Base-by-base conservation (phyloP, 2,329 filamentous ascomycete genomes). In the Aspergillus floridensis region DNA sequence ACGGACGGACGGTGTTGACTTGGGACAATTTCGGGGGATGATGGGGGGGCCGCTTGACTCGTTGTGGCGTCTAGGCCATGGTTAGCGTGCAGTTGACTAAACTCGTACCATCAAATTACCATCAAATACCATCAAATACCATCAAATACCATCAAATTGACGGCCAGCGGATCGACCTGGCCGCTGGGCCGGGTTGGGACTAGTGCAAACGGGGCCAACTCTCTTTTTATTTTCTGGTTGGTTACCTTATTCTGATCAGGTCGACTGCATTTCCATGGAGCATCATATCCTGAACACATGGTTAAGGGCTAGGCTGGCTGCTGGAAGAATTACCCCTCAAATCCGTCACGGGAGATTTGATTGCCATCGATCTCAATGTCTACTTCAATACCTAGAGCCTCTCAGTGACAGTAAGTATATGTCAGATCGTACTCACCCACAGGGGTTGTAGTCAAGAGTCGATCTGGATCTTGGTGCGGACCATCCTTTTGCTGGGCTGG, bases 41-140 rank as follows among this genome's bases (percentile, higher is more conserved):
- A 5, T 16, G 38, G 38, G 16, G 38, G 14, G 38, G 38, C 6
- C 14, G 44, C 56, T 61, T 64, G 59, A 57, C 63, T 65, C 64
- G 57, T 64, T 65, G 65, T 67, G 65, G 65, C 65, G 65, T 67
- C 63, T 65, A 62, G 64, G 59, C 63, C 61, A 64, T 57, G 60
- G 60, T 47, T 65, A 62, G 65, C 63, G 61, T 63, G 62, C 63
- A 65, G 63, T 58, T 59, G 52, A 29, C 26, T n/a, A 38, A 47
- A 29, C 26, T 7, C 26, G 26, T 29, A 7, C 59, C 59, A 63
- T 56, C 59, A 56, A 46, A 44, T 22, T 22, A 22, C 22, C 56
- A 22, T 48, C 53, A 35, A 46, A 55, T 29, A n/a, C n/a, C n/a
- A n/a, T n/a, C n/a, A n/a, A n/a, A n/a, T 24, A 49, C 47, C 60